Evolutionary conservation across 176 grass and related monocot species (phyloP), one percentile per base, ranked within the genome.

Genomic region (Tuctoria greenei): DNA sequence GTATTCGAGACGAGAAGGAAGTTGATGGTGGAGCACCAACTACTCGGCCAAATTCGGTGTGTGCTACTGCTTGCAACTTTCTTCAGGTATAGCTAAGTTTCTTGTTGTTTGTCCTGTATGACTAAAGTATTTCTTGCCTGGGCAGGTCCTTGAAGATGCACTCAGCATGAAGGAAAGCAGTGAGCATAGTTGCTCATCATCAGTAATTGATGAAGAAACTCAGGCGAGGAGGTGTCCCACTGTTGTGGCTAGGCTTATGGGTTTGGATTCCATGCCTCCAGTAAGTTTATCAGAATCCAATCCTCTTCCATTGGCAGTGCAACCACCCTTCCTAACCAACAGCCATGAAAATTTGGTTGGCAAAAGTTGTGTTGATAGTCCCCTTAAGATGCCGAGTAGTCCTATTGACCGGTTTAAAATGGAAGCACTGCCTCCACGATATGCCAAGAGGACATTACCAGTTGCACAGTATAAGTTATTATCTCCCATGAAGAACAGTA

Each of bases 171-270:
- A 71, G 69, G 89, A 79, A 79, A 92, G 82, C 66, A 90, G 87
- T 26, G 90, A 93, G 12, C 85, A 86, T 47, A 90, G 88, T 27
- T 92, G 79, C 47, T 76, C 91, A 20, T 95, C 89, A 61, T 99
- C 95, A 24, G 85, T 86, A 0, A 67, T 77, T 18, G 92, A 92
- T 39, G 87, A 88, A 51, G 91, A 92, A 88, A 76, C 76, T 73
- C 85, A 55, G 67, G 39, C 15, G 2, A 82, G 66, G 57, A 90
- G 71, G 58, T 66, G 82, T 41, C 84, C 92, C 12, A 88, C 91
- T 45, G 89, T 95, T 4, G 95, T 99, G 21, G 92, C 92, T 42
- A 83, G 92, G 73, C 89, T 99, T 77, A 95, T 99, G 95, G 95
- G 95, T 77, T 82, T 99, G 82, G 85, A 95, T 60, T 92, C 87